phyloP scores from a whole-genome alignment of 108 stramenopile species.

The Seminavis robusta region DNA sequence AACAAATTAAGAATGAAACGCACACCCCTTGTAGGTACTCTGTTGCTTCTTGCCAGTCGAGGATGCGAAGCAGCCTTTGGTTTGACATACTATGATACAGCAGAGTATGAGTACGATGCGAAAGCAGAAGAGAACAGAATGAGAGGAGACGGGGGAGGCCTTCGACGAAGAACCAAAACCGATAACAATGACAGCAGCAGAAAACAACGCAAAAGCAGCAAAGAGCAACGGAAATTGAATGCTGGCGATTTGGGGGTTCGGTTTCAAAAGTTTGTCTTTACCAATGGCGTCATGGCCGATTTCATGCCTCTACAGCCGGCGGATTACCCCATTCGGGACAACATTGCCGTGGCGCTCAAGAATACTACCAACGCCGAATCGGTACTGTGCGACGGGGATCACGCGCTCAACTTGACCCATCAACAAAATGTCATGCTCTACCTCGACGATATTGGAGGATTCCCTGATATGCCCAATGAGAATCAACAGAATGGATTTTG shows the following conservation, averaged over 20 bases:
- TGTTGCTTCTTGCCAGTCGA: too few species aligned
- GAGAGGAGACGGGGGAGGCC: background rate
- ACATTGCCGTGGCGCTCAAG: background rate
- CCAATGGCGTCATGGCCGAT: background rate
- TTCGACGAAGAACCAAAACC: background rate
- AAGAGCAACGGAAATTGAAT: background rate
- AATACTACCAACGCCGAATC: background rate
- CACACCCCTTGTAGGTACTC: too few species aligned
- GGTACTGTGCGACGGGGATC: background rate
- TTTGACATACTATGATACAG: too few species aligned
- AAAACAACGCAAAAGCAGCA: too few species aligned
- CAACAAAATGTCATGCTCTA: background rate
- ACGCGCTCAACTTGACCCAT: background rate
- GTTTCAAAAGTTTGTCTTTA: background rate
- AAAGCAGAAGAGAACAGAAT: too few species aligned
- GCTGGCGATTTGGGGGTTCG: too few species aligned
- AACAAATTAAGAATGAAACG: too few species aligned
- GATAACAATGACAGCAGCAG: background rate
- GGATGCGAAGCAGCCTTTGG: too few species aligned
- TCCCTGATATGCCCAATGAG: too few species aligned
- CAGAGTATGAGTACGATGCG: too few species aligned
- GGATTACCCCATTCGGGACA: background rate
- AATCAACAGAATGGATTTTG: slow-evolving; percentile 1
- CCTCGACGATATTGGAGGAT: too few species aligned
- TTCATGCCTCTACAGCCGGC: background rate